phyloP scores from a whole-genome alignment of 1,139 yeast species.

The Lodderomyces jiufengensis region DNA sequence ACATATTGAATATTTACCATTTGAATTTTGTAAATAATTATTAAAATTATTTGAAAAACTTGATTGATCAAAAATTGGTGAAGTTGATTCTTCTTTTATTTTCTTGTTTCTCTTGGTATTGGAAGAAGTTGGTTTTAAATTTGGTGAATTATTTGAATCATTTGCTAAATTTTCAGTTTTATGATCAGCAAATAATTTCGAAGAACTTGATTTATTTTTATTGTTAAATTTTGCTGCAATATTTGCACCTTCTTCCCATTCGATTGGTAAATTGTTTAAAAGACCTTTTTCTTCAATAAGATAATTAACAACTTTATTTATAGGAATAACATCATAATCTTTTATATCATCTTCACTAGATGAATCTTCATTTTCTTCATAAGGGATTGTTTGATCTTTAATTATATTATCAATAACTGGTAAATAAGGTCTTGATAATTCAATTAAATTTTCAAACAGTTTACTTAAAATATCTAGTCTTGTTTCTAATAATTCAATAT shows the following conservation, averaged over 20 bases:
- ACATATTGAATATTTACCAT: background rate
- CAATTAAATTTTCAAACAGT: conserved; percentile 44
- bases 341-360: background rate
- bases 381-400: conserved; percentile 1
- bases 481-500: conserved; percentile 69
- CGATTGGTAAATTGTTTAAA: conserved; percentile 37
- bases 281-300: conserved; percentile 38
- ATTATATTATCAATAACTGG: conserved; percentile 19
- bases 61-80: conserved; percentile 1
- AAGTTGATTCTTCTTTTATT: conserved; percentile 5
- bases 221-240: conserved; percentile 35
- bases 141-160: conserved; percentile 4
- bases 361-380: conserved; percentile 1
- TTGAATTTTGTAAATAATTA: too few relatives aligned
- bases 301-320: conserved; percentile 47
- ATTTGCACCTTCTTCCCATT: conserved; percentile 44
- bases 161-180: conserved; percentile 12
- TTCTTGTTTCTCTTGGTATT: conserved; percentile 1
- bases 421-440: conserved; percentile 34
- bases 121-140: conserved; percentile 3
- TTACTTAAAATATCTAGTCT: conserved; percentile 60
- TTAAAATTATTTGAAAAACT: background rate
- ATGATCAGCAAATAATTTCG: conserved; percentile 34
- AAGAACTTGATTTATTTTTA: conserved; percentile 22
- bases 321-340: conserved; percentile 32